Evolutionary conservation across 805 yeast species (phyloP).

Genomic region (Tetrapisispora iriomotensis): DNA sequence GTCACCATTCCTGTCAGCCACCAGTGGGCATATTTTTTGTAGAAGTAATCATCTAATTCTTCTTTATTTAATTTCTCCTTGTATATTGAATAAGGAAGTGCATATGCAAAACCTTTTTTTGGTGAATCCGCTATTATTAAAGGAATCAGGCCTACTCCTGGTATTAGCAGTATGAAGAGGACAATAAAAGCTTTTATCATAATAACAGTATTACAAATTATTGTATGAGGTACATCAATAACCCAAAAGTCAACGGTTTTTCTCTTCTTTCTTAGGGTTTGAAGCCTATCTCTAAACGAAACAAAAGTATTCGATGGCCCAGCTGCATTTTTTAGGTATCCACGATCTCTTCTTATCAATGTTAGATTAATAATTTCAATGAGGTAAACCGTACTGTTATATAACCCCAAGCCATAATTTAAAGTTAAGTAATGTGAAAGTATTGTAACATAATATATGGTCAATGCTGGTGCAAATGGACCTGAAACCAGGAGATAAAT

Average conservation of each 20-base stretch:
- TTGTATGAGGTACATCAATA: neutral
- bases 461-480: neutral
- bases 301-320: neutral
- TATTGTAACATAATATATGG: neutral
- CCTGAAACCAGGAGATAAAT: constrained; percentile 1
- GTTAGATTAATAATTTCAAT: constrained; percentile 1
- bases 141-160: neutral
- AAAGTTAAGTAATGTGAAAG: constrained; percentile 2
- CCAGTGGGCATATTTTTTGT: constrained; percentile 1
- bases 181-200: neutral
- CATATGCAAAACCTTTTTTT: neutral
- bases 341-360: constrained; percentile 1
- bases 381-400: neutral
- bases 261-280: neutral
- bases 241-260: constrained; percentile 2
- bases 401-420: neutral
- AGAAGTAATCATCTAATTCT: neutral
- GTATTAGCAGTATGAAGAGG: neutral
- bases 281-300: neutral
- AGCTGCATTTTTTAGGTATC: neutral
- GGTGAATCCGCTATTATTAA: neutral
- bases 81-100: neutral
- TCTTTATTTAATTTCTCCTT: neutral
- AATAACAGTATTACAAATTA: neutral
- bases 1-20: neutral